Percentiles rank a stretch among this genome's conserved stretches.
Conservation (phyloP, 805 yeast genomes). For the Nakazawaea ambrosiae region DNA sequence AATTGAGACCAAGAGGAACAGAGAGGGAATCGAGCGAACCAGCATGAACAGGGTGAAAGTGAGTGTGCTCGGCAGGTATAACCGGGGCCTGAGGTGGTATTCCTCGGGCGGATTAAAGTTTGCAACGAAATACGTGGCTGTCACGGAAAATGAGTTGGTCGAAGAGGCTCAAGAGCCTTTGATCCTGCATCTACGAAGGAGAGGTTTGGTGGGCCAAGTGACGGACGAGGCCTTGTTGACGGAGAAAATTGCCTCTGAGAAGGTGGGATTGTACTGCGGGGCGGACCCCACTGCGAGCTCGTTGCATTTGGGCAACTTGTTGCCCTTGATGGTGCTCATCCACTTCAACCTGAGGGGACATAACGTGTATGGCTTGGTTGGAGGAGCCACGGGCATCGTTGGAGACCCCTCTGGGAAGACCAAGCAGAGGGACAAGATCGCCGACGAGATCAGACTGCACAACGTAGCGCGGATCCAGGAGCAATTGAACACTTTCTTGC, state of each 20-base stretch:
- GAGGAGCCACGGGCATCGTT: slow-evolving; percentile 93
- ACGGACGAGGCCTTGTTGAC: slow-evolving; percentile 24
- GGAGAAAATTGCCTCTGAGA: slow-evolving; percentile 16
- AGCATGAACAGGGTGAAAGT: too few relatives aligned
- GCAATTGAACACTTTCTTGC: slow-evolving; percentile 60
- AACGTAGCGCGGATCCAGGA: slow-evolving; percentile 54
- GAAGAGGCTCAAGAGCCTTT: slow-evolving; percentile 31
- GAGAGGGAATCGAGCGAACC: too few relatives aligned
- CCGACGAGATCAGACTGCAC: slow-evolving; percentile 36
- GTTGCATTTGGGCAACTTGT: slow-evolving; percentile 81
- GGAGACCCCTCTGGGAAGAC: slow-evolving; percentile 95
- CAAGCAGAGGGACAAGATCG: slow-evolving; percentile 64
- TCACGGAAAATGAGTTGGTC: too few relatives aligned
- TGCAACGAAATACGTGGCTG: too few relatives aligned
- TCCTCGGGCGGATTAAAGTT: too few relatives aligned
- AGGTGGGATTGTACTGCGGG: slow-evolving; percentile 74
- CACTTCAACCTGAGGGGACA: slow-evolving; percentile 87
- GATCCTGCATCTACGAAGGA: slow-evolving; percentile 29
- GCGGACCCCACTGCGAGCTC: slow-evolving; percentile 95
- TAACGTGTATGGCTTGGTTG: slow-evolving; percentile 74
- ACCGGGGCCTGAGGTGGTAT: too few relatives aligned
- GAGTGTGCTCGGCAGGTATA: too few relatives aligned
- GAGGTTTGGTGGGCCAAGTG: slow-evolving; percentile 39
- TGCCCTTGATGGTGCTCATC: slow-evolving; percentile 78
- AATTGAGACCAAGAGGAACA: too few relatives aligned